phyloP scores from a whole-genome alignment of 2,329 filamentous ascomycete genomes.

The Apiospora saccharicola region DNA sequence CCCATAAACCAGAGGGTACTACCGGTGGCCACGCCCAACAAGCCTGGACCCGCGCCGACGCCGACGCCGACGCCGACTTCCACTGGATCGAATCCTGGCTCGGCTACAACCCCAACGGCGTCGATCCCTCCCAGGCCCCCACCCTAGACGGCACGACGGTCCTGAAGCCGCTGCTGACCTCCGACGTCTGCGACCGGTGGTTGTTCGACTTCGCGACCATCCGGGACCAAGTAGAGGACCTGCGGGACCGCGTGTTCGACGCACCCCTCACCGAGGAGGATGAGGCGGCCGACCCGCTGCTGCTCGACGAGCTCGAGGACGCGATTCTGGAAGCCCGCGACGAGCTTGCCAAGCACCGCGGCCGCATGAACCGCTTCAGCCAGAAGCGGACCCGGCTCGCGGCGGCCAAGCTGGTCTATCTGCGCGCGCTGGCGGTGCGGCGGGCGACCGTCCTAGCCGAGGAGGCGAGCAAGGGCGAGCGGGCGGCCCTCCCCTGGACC shows the following conservation, averaged over 20 bases:
- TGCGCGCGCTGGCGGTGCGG: neutral
- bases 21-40: too few relatives aligned
- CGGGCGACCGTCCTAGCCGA: neutral
- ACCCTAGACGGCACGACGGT: neutral
- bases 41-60: neutral
- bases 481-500: too few relatives aligned
- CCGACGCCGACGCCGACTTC: neutral
- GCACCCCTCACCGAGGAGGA: too few relatives aligned
- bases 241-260: neutral
- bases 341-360: too few relatives aligned
- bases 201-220: neutral
- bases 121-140: neutral
- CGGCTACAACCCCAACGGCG: neutral
- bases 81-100: neutral
- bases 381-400: neutral
- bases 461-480: neutral
- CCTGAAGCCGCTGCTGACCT: neutral
- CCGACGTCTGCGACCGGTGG: neutral
- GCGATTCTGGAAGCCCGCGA: accelerated
- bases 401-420: neutral
- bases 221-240: too few relatives aligned
- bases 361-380: too few relatives aligned
- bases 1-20: neutral
- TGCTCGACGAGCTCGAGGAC: neutral
- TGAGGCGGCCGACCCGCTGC: neutral